These are phyloP conservation scores for Acorus calamus DNA, from an alignment of 106 monocot species.

Conservation along the genomic window DNA sequence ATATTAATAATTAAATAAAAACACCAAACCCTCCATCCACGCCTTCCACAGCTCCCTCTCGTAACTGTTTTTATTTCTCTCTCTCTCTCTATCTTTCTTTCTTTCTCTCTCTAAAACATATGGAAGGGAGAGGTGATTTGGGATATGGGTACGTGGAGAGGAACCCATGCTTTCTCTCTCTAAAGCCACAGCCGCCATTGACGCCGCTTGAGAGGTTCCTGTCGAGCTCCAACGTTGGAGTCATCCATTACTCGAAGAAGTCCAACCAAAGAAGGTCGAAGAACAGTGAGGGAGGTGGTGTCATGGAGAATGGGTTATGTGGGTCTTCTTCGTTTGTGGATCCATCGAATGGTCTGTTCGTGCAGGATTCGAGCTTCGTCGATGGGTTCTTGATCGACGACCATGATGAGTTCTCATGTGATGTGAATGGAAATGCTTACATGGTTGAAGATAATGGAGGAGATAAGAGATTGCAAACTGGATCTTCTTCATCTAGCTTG, in stretches of 20 bases:
- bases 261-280: neutral
- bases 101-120: too few relatives aligned
- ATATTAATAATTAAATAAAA: too few relatives aligned
- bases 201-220: conserved; percentile 17
- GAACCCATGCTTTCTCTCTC: neutral
- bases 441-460: neutral
- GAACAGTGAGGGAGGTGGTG: neutral
- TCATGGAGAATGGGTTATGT: neutral
- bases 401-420: neutral
- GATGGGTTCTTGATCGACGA: conserved; percentile 9
- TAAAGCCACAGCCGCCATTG: neutral
- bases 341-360: neutral
- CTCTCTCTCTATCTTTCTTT: too few relatives aligned
- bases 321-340: neutral
- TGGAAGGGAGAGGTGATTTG: too few relatives aligned
- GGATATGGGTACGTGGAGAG: too few relatives aligned
- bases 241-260: neutral
- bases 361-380: conserved; percentile 2
- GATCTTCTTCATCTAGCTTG: conserved; percentile 9
- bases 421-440: neutral
- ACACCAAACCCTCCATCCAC: too few relatives aligned
- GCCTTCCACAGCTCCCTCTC: too few relatives aligned
- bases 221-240: neutral
- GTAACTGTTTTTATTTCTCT: too few relatives aligned
- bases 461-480: conserved; percentile 3